Evolutionary conservation across 1,284 basidiomycete species (phyloP), one percentile per base, ranked within the genome.

Genomic region (Stygiomarasmius scandens): DNA sequence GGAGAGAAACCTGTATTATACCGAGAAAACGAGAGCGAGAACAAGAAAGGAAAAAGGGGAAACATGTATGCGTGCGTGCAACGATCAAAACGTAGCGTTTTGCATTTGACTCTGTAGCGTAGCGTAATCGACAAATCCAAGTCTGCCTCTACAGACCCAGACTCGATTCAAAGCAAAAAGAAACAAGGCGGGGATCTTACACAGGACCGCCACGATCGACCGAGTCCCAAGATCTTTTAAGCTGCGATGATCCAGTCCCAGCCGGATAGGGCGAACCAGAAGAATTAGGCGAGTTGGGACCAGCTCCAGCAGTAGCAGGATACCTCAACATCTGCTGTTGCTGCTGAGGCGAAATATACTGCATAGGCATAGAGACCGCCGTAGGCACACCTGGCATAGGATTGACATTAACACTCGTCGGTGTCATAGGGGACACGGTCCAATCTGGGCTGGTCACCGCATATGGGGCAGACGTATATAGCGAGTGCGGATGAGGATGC

Each of bases 331-430:
- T 25, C 48, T 49, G 48, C 16, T 8, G 14, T 19, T 49, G 48
- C 9, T 27, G 48, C 16, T 16, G 3, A 16, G 48, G 55, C 6
- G 48, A 25, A 27, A 47, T 27, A 27, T 32, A 56, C 29, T 47
- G 43, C 44, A 56, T 56, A 16, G 38, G 55, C 43, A 52, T 52
- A 14, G 55, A 46, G 14, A 56, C 36, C 12, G 55, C 9, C 8
- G 25, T 49, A 14, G 48, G 48, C 29, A 49, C 25, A n/a, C 32
- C 6, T 19, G 25, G 48, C 10, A 49, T 49, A 14, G 55, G 3
- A 1, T 24, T 20, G 27, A 22, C 6, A 36, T 20, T 29, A 24
- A 45, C 55, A 24, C 27, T 11, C 36, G 22, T 34, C 49, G 48
- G n/a, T 20, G 54, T 16, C 41, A 46, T 11, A 32, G 20, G 11